Base-by-base conservation (phyloP, 202 grass and related monocot genomes). In the Brachypodium distachyon region DNA sequence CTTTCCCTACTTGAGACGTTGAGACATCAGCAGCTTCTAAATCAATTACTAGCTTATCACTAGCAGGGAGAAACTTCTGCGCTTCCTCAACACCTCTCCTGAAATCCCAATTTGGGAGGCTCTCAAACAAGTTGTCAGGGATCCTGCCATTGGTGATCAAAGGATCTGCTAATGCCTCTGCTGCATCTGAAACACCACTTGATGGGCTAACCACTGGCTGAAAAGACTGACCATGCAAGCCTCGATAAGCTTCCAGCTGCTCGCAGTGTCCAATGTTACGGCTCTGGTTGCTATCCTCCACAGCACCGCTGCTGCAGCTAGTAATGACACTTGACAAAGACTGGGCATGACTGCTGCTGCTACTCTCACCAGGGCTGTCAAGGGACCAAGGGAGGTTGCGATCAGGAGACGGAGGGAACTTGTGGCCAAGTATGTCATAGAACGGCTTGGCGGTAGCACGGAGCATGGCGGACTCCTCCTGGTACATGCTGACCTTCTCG, bases 341-440 rank as follows among this genome's bases (percentile, higher is more conserved):
- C 8, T 76, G 63, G 1, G 67, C 65, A 36, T 75, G 9, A 12
- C 34, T 76, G 66, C 72, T 73, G 60, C 48, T 78, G 65, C 61
- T 70, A 32, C 81, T 90, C 28, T 90, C 81, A 25, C 48, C 31
- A 31, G 81, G 93, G 28, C 87, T 93, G 14, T 85, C 93, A 14
- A 85, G 19, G 32, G 81, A 81, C 77, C 82, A 83, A 37, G 44
- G 40, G 18, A 32, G 46, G n/a, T 61, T 63, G 40, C 14, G 70
- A 27, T 87, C 86, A 26, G 83, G 93, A 18, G 81, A 96, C 1
- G 89, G 87, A 19, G 93, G 93, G 26, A 90, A 92, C 74, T 92
- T 96, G 79, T 93, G 90, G 14, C 93, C 93, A 14, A 93, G 86
- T 79, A 93, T 93, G 44, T 97, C 93, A 9, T 91, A 97, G 82